Conservation (phyloP, 1,284 basidiomycete species). For the Ceraceosorus bombacis region DNA sequence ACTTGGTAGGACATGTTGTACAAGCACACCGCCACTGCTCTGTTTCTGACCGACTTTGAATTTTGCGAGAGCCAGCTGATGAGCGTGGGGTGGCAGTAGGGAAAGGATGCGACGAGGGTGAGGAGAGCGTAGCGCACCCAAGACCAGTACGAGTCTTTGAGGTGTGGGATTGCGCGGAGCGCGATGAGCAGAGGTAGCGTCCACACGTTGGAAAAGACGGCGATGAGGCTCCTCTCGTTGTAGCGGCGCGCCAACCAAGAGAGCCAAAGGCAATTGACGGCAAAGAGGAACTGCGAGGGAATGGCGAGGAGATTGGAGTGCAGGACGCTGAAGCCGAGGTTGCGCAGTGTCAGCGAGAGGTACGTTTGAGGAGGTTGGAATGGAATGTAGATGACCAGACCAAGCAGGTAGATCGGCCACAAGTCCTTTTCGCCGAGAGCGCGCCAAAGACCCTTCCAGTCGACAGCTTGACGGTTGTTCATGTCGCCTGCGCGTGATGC, state of each 20-base stretch:
- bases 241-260: constrained; percentile 15
- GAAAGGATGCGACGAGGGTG: constrained; percentile 20
- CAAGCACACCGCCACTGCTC: constrained; percentile 23
- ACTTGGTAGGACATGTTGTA: constrained; percentile 38
- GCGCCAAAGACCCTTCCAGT: constrained; percentile 12
- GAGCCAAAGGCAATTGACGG: constrained; percentile 21
- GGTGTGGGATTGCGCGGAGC: constrained; percentile 13
- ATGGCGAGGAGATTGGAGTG: constrained; percentile 32
- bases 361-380: constrained; percentile 14
- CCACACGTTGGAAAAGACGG: constrained; percentile 12
- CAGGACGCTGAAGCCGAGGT: constrained; percentile 26
- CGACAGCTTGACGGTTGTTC: constrained; percentile 65
- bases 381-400: constrained; percentile 18
- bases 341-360: constrained; percentile 13
- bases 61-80: constrained; percentile 17
- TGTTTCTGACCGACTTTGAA: constrained; percentile 23
- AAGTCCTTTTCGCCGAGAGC: constrained; percentile 61
- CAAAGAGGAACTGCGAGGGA: constrained; percentile 24
- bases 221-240: constrained; percentile 11
- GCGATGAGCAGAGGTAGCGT: constrained; percentile 13
- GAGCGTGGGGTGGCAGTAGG: constrained; percentile 24
- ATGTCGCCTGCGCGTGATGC: constrained; percentile 50
- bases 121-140: constrained; percentile 26
- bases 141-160: constrained; percentile 15
- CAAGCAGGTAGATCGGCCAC: constrained; percentile 64